Evolutionary conservation across 2,329 filamentous ascomycete species (phyloP).

Genomic region (Gnomoniopsis smithogilvyi): DNA sequence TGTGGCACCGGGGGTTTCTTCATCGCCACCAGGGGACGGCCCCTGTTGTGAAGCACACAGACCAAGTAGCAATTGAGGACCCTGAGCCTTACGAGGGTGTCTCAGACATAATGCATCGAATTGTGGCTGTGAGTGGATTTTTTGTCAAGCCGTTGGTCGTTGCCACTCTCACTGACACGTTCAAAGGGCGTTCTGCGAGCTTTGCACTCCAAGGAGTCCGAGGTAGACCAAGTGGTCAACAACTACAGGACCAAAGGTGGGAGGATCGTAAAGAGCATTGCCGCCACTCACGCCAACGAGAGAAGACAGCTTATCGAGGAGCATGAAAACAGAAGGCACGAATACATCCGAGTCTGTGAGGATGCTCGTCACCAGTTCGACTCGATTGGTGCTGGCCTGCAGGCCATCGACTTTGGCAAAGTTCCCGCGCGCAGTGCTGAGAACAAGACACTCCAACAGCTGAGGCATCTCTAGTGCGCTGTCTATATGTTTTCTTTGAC

Average conservation of each 20-base stretch:
- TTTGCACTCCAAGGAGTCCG: conserved; percentile 7
- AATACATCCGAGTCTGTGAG: not conserved
- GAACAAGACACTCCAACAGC: not conserved
- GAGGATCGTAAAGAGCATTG: conserved; percentile 1
- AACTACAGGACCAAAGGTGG: conserved; percentile 6
- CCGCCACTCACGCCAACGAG: conserved; percentile 2
- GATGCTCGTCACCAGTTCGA: not conserved
- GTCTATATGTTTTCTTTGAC: not conserved
- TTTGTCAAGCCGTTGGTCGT: too few relatives aligned
- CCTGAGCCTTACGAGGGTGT: conserved; percentile 2
- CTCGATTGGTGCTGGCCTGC: not conserved
- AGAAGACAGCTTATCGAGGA: not conserved
- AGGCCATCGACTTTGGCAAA: not conserved
- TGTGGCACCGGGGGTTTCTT: not conserved
- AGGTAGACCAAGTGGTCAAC: conserved; percentile 2
- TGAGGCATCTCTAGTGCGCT: not conserved
- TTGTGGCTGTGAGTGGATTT: conserved; percentile 8
- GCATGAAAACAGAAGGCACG: conserved; percentile 2
- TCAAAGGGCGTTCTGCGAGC: conserved; percentile 9
- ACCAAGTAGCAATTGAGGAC: not conserved
- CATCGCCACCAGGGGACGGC: not conserved
- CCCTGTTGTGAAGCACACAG: not conserved
- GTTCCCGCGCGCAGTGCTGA: not conserved
- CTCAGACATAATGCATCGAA: conserved; percentile 13
- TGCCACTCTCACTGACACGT: not conserved